Evolutionary conservation across 768 basidiomycete species (phyloP).

Genomic region (Agaricus subrufescens): DNA sequence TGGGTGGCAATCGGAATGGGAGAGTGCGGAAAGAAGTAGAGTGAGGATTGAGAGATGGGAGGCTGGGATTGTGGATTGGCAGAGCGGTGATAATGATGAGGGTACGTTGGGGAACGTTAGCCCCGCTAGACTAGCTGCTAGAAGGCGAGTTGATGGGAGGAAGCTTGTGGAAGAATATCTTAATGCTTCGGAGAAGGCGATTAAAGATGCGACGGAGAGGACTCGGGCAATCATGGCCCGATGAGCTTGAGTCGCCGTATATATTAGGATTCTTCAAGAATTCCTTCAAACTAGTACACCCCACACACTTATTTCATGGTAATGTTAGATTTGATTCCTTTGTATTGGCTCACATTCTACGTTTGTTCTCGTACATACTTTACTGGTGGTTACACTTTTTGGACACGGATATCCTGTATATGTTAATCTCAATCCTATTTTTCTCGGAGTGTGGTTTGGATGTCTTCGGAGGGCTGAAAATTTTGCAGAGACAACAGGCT

Average conservation of each 20-base stretch:
- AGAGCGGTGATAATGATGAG: conserved; percentile 29
- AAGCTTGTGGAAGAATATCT: conserved; percentile 75
- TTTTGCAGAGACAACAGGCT: too few relatives aligned
- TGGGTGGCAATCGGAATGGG: conserved; percentile 78
- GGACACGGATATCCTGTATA: conserved; percentile 2
- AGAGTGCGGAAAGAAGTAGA: conserved; percentile 79
- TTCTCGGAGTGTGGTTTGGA: not conserved
- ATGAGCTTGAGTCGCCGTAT: conserved; percentile 23
- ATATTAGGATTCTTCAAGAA: not conserved
- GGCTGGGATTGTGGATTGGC: conserved; percentile 39
- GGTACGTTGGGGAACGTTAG: conserved; percentile 19
- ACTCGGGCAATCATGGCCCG: conserved; percentile 82
- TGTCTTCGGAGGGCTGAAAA: not conserved
- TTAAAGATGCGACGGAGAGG: conserved; percentile 69
- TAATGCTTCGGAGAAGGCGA: conserved; percentile 65
- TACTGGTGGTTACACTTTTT: not conserved
- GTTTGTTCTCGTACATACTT: conserved; percentile 1
- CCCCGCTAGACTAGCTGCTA: conserved; percentile 22
- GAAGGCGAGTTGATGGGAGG: conserved; percentile 60
- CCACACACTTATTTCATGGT: not conserved
- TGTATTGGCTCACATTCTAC: not conserved
- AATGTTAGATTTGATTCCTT: not conserved
- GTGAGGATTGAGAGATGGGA: conserved; percentile 80
- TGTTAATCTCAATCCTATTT: not conserved
- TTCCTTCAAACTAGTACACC: not conserved